Percentiles rank a stretch among this genome's conserved stretches.
Conservation (phyloP, 768 basidiomycete genomes). For the Kockovaella imperatae region DNA sequence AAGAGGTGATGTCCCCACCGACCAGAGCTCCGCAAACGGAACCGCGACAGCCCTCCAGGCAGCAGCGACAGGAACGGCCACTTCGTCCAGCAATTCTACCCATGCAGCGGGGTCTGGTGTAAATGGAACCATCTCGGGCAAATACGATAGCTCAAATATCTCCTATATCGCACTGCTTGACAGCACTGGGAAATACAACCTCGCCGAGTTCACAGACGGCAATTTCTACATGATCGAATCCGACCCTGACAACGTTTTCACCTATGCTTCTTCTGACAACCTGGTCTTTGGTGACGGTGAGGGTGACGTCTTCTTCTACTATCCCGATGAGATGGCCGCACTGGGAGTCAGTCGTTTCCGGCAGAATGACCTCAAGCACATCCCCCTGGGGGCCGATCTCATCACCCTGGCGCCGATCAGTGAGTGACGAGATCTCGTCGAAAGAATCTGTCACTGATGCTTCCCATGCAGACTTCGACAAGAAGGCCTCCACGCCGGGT, state of each 20-base stretch:
- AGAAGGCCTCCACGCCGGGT: neutral
- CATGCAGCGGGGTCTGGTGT: too few species aligned
- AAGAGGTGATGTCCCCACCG: too few species aligned
- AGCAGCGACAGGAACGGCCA: too few species aligned
- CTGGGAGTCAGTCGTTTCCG: neutral
- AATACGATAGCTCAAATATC: neutral
- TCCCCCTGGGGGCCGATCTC: neutral
- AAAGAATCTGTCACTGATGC: neutral
- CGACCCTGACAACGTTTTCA: neutral
- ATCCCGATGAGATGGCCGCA: conserved; percentile 8
- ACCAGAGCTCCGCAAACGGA: too few species aligned
- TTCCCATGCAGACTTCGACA: conserved; percentile 2
- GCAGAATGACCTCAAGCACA: neutral
- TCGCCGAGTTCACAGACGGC: neutral
- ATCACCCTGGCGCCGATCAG: neutral
- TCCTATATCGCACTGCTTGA: conserved; percentile 1
- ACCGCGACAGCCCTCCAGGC: too few species aligned
- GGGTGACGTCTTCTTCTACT: conserved; percentile 3
- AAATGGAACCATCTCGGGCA: too few species aligned
- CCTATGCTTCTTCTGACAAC: neutral
- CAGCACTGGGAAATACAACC: conserved; percentile 1
- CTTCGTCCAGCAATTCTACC: too few species aligned
- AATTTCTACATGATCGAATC: conserved; percentile 4
- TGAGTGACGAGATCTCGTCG: neutral
- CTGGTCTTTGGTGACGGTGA: conserved; percentile 1